Evolutionary conservation across 768 basidiomycete species (phyloP).

Genomic region (Mycena olivaceomarginata): DNA sequence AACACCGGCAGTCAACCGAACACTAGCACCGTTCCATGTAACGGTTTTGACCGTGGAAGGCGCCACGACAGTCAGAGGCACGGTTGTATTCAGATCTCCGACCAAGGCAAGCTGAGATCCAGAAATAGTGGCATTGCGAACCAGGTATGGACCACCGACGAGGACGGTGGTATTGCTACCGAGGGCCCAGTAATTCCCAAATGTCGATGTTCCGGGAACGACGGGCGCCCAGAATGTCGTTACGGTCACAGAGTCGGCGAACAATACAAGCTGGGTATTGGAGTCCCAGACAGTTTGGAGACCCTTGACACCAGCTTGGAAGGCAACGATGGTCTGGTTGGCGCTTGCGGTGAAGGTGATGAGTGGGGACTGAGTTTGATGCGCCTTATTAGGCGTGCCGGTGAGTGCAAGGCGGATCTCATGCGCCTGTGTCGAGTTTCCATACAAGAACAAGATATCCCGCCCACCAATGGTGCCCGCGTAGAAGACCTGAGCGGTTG

Average conservation of each 20-base stretch:
- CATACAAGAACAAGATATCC: constrained; percentile 81
- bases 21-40: constrained; percentile 82
- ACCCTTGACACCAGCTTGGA: constrained; percentile 68
- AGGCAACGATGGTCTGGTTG: constrained; percentile 66
- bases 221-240: constrained; percentile 87
- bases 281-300: constrained; percentile 82
- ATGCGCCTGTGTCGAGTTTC: constrained; percentile 72
- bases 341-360: constrained; percentile 53
- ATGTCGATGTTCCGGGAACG: constrained; percentile 64
- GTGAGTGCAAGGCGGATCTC: constrained; percentile 69
- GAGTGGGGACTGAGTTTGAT: constrained; percentile 50
- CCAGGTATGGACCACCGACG: constrained; percentile 79
- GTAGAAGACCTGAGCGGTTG: constrained; percentile 85
- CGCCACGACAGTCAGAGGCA: constrained; percentile 77
- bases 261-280: constrained; percentile 79
- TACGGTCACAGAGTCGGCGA: constrained; percentile 78
- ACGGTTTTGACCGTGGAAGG: constrained; percentile 71
- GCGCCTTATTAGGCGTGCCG: constrained; percentile 66
- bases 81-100: constrained; percentile 81
- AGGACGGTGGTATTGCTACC: constrained; percentile 84
- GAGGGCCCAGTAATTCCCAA: constrained; percentile 81
- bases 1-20: constrained; percentile 52
- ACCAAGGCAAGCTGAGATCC: constrained; percentile 72
- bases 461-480: constrained; percentile 76
- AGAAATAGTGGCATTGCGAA: constrained; percentile 71